Percentiles rank a stretch among this genome's conserved stretches.
These are phyloP conservation scores for Penicillium taxi DNA, from an alignment of 495 filamentous ascomycete species.

Conservation along the genomic window DNA sequence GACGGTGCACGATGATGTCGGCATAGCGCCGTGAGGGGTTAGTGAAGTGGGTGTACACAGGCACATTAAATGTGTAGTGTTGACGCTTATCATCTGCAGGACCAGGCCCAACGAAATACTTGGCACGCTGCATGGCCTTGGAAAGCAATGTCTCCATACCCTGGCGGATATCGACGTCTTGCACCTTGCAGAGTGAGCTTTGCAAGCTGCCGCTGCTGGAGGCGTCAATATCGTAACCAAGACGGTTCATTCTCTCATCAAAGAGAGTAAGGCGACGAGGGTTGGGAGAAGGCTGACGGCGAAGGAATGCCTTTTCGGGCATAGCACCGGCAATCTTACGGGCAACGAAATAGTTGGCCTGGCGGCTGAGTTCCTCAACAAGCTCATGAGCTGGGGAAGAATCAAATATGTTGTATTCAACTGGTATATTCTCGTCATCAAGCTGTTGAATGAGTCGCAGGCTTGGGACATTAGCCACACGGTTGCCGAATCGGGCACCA, in stretches of 20 bases:
- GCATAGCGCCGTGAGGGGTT: conserved; percentile 92
- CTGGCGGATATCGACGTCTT: conserved; percentile 73
- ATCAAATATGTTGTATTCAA: conserved; percentile 93
- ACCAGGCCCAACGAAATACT: conserved; percentile 81
- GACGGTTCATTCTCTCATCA: conserved; percentile 82
- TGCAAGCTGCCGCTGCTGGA: conserved; percentile 85
- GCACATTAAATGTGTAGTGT: conserved; percentile 88
- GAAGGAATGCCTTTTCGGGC: conserved; percentile 87
- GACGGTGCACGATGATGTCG: conserved; percentile 90
- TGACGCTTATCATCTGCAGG: conserved; percentile 61
- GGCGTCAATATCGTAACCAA: conserved; percentile 82
- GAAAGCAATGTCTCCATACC: conserved; percentile 94
- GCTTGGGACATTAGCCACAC: conserved; percentile 67
- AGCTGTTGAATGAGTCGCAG: conserved; percentile 84
- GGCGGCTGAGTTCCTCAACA: conserved; percentile 88
- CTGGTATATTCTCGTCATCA: conserved; percentile 97
- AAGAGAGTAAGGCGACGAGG: conserved; percentile 82
- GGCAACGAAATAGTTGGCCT: conserved; percentile 81
- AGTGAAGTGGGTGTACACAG: conserved; percentile 95
- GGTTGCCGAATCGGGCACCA: conserved; percentile 72
- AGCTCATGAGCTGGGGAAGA: conserved; percentile 83
- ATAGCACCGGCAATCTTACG: conserved; percentile 70
- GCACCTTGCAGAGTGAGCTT: conserved; percentile 84
- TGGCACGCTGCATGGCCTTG: conserved; percentile 92
- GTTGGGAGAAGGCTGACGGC: conserved; percentile 78